Base-by-base conservation (phyloP, 2,329 filamentous ascomycete genomes). In the Aspergillus clavatus region DNA sequence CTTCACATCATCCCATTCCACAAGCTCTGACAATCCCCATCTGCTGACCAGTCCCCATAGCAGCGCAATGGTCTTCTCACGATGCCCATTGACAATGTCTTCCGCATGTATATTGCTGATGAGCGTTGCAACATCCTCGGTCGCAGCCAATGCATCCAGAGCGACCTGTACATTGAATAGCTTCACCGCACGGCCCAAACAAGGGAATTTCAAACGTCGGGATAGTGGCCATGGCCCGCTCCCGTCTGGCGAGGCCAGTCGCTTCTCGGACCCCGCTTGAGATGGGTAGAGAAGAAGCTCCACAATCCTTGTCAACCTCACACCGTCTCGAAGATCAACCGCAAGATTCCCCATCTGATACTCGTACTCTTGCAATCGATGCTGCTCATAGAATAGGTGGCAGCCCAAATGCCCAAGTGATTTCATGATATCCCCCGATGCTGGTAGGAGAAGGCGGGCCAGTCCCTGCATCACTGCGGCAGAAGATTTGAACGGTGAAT, bases 81-180 rank as follows among this genome's bases (percentile, higher is more conserved):
- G 75, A 53, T 83, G 79, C 2, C 81, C 81, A 52, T 83, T 75
- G 5, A 84, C 79, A 38, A 84, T 76, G 43, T 84, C 78, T 29
- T 78, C 75, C 0, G 80, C 72, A 11, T 64, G 70, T 27, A 82
- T 64, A 26, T 70, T 67, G 18, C 65, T 61, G 5, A 72, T 59
- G 10, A 75, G 67, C 10, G 60, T 55, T 3, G 61, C 66, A 10
- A 73, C 62, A 2, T 72, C 71, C 8, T 60, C 61, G 6, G 74
- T 64, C 8, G 64, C 65, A n/a, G 62, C 58, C 10, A 84, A 63
- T 2, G 79, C 77, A 39, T 71, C 68, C 2, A 84, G 62, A 1
- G 78, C 78, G 19, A 83, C 62, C 48, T 79, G 75, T 0, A 80
- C 75, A 55, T 84, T 84, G 66, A 76, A 76, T 2, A 79, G 38